Conservation (phyloP, 2,329 filamentous ascomycete genomes). For the Arthroderma sp. region DNA sequence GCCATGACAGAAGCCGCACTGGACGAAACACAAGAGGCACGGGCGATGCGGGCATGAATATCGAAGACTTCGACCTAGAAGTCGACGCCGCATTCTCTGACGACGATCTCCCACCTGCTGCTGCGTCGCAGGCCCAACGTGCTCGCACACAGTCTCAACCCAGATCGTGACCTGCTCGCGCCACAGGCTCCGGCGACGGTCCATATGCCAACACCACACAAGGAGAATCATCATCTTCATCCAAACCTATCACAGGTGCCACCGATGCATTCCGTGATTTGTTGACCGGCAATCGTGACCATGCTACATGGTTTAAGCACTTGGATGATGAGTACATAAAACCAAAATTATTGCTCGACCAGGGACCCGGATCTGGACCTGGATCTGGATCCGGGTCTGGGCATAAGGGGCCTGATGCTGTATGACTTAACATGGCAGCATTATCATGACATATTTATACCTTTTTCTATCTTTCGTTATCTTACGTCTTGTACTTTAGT, state of each 20-base stretch:
- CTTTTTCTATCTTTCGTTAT: not conserved
- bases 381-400: conserved; percentile 17
- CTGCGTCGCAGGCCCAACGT: conserved; percentile 22
- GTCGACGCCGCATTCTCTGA: conserved; percentile 34
- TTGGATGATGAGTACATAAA: conserved; percentile 95
- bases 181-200: not conserved
- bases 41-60: conserved; percentile 20
- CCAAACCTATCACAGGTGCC: conserved; percentile 46
- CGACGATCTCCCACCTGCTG: conserved; percentile 50
- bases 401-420: conserved; percentile 32
- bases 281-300: conserved; percentile 69
- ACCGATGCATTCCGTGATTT: conserved; percentile 68
- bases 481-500: not conserved
- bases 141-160: not conserved
- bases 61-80: conserved; percentile 30
- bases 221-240: conserved; percentile 8
- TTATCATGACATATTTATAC: not conserved
- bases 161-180: not conserved
- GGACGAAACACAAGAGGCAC: conserved; percentile 31
- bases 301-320: conserved; percentile 78
- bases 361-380: conserved; percentile 27
- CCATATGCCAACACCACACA: conserved; percentile 7
- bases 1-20: conserved; percentile 33
- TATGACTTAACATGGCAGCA: conserved; percentile 16
- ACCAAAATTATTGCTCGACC: conserved; percentile 74